Percentiles rank a stretch among this genome's conserved stretches.
phyloP scores from a whole-genome alignment of 2,329 filamentous ascomycete species.

The Paraphoma sp. region DNA sequence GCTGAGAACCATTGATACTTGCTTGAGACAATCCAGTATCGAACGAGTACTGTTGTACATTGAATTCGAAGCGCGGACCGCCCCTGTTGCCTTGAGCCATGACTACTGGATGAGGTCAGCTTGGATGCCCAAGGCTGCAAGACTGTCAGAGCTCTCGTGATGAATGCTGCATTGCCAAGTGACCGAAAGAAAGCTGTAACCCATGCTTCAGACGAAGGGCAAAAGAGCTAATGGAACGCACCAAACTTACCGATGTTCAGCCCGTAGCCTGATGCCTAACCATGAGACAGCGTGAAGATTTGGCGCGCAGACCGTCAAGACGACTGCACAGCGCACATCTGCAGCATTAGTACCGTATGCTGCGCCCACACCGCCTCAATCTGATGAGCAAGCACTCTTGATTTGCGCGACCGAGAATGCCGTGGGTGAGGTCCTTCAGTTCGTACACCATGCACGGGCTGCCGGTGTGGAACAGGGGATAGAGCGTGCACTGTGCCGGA shows the following conservation, averaged over 20 bases:
- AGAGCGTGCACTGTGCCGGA: constrained; percentile 10
- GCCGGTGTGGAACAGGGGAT: constrained; percentile 36
- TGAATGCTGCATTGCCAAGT: neutral
- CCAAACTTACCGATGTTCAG: constrained; percentile 24
- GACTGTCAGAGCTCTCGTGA: neutral
- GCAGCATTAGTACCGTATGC: constrained; percentile 43
- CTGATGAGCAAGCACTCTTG: constrained; percentile 27
- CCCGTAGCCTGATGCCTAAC: constrained; percentile 42
- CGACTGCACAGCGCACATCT: constrained; percentile 32
- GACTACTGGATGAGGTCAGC: constrained; percentile 33
- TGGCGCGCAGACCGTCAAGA: constrained; percentile 23
- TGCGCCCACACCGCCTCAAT: constrained; percentile 37
- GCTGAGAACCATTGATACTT: constrained; percentile 16
- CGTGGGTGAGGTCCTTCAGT: constrained; percentile 24
- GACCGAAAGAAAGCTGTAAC: neutral
- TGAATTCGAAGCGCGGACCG: constrained; percentile 21
- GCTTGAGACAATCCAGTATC: constrained; percentile 14
- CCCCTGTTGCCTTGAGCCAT: constrained; percentile 35
- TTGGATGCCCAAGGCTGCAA: constrained; percentile 16
- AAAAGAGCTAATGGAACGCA: constrained; percentile 2
- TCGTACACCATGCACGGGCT: constrained; percentile 22
- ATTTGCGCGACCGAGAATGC: constrained; percentile 9
- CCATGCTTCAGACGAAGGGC: constrained; percentile 2
- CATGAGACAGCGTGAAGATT: constrained; percentile 8
- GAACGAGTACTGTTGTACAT: constrained; percentile 16